A percentile compares a stretch with the other conserved stretches of the same genome.
These are phyloP conservation scores for Rhodotorula sp. DNA, from an alignment of 1,284 basidiomycete genomes.

Conservation along the genomic window DNA sequence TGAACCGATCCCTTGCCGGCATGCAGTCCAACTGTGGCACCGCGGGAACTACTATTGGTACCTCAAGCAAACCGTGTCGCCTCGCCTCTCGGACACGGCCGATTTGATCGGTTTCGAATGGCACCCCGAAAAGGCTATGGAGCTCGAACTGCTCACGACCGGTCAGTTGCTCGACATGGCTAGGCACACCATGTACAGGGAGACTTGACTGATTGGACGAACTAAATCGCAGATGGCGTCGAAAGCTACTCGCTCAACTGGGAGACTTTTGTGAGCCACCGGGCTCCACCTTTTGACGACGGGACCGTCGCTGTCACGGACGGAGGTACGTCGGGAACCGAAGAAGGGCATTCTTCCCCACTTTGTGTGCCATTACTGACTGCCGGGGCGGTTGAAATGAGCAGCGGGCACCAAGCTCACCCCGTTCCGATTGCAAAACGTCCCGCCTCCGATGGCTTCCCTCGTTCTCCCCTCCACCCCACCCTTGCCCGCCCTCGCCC, in stretches of 20 bases:
- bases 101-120: conserved; percentile 64
- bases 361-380: not conserved
- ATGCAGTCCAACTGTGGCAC: conserved; percentile 88
- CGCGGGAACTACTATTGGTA: conserved; percentile 85
- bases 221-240: conserved; percentile 53
- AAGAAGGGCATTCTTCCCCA: too few species aligned
- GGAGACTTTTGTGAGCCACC: conserved; percentile 68
- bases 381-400: not conserved
- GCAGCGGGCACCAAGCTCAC: conserved; percentile 76
- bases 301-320: conserved; percentile 89
- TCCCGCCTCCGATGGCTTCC: conserved; percentile 93
- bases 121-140: conserved; percentile 79
- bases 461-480: conserved; percentile 57
- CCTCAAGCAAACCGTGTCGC: conserved; percentile 78
- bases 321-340: conserved; percentile 61
- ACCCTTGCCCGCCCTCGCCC: conserved; percentile 51
- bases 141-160: conserved; percentile 65
- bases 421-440: conserved; percentile 87
- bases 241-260: conserved; percentile 65
- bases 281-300: conserved; percentile 69
- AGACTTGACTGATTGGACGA: not conserved
- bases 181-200: not conserved
- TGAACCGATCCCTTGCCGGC: not conserved
- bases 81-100: conserved; percentile 50
- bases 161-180: conserved; percentile 54